Conservation (phyloP, 2,329 filamentous ascomycete species). For the Conoideocrella luteorostrata region DNA sequence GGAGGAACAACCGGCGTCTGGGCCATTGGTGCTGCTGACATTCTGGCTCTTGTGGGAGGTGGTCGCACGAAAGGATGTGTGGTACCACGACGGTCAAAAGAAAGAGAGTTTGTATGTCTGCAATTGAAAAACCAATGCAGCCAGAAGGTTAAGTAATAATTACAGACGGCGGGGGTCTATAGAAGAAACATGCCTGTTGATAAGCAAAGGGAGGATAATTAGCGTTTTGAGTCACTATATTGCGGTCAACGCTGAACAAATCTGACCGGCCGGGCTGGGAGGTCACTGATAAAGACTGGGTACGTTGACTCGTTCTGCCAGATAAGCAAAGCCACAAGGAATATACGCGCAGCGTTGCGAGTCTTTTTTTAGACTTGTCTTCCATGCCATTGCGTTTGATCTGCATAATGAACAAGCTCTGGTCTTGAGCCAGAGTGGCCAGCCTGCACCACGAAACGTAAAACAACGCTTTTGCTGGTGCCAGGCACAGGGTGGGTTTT, state of each 20-base stretch:
- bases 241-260: constrained; percentile 2
- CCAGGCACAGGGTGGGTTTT: neutral
- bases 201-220: neutral
- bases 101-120: neutral
- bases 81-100: neutral
- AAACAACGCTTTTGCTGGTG: neutral
- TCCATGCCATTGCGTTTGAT: neutral
- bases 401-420: no score
- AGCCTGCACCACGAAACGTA: neutral
- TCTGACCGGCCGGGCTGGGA: neutral
- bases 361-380: neutral
- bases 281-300: constrained; percentile 8
- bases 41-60: constrained; percentile 20
- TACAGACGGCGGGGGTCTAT: constrained; percentile 2
- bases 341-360: neutral
- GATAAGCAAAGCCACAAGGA: constrained; percentile 8
- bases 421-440: neutral
- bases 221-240: constrained; percentile 3
- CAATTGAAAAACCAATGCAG: neutral
- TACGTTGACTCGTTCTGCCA: neutral
- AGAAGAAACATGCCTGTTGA: constrained; percentile 2
- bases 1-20: constrained; percentile 49
- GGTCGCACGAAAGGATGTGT: neutral
- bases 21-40: constrained; percentile 46
- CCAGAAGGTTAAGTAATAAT: neutral